Evolutionary conservation across 495 filamentous ascomycete species (phyloP).

Genomic region (Chlorociboria aeruginascens): DNA sequence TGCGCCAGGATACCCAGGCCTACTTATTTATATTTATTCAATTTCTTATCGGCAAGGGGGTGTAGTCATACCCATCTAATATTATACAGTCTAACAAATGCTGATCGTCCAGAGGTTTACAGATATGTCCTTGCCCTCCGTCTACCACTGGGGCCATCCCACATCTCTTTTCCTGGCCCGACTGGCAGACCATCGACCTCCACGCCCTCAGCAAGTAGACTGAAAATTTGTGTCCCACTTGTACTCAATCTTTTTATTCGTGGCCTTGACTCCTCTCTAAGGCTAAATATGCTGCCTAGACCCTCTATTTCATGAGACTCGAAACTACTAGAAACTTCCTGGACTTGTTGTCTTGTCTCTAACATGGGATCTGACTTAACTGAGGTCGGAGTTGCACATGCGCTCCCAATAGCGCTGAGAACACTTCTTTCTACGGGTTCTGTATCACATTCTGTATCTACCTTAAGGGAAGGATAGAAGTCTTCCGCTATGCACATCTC

Average conservation of each 20-base stretch:
- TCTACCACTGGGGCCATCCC: slow-evolving; percentile 3
- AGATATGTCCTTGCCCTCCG: slow-evolving; percentile 10
- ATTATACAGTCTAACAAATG: not conserved
- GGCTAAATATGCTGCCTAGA: not conserved
- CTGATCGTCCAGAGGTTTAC: slow-evolving; percentile 1
- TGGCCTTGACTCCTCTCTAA: not conserved
- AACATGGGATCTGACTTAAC: not conserved
- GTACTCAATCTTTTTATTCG: slow-evolving; percentile 9
- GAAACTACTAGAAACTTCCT: not conserved
- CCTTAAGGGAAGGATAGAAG: not conserved
- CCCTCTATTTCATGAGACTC: not conserved
- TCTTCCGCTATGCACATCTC: slow-evolving; percentile 16
- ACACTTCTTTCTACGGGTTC: slow-evolving; percentile 1
- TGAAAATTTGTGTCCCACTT: slow-evolving; percentile 17
- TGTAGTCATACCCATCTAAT: not conserved
- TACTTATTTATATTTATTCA: not conserved
- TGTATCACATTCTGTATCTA: not conserved
- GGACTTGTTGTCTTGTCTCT: not conserved
- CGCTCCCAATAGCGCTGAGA: slow-evolving; percentile 3
- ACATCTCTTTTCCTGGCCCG: slow-evolving; percentile 10
- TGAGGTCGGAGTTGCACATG: slow-evolving; percentile 2
- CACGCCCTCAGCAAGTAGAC: slow-evolving; percentile 6
- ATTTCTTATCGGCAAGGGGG: not conserved
- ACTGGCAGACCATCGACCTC: slow-evolving; percentile 18
- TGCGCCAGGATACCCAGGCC: not conserved